Conservation (phyloP, 1,284 basidiomycete species). For the Phlebopus sp. region DNA sequence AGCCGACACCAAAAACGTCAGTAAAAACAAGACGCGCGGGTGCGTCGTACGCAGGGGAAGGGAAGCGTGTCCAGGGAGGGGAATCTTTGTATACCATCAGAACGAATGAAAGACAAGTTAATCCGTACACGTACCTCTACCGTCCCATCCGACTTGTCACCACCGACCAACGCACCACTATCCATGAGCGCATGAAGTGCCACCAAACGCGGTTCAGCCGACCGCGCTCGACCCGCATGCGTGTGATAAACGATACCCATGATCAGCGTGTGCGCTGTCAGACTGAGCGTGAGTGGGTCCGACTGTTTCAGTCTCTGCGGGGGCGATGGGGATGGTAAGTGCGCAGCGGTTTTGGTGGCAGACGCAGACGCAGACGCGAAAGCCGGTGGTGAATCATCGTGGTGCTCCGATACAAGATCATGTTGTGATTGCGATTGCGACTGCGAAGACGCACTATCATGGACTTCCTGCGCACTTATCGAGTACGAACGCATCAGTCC, state of each 20-base stretch:
- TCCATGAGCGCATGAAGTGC: slow-evolving; percentile 64
- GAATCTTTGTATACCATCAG: slow-evolving; percentile 28
- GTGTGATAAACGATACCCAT: slow-evolving; percentile 58
- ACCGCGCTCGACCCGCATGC: slow-evolving; percentile 47
- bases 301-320: slow-evolving; percentile 8
- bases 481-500: slow-evolving; percentile 28
- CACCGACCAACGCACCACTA: slow-evolving; percentile 46
- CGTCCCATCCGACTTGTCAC: slow-evolving; percentile 43
- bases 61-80: slow-evolving; percentile 36
- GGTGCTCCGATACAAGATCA: not conserved
- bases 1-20: slow-evolving; percentile 64
- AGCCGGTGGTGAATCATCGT: not conserved
- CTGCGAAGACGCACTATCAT: slow-evolving; percentile 24
- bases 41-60: slow-evolving; percentile 61
- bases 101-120: too few species aligned
- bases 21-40: slow-evolving; percentile 57
- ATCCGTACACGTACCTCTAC: slow-evolving; percentile 46
- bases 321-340: slow-evolving; percentile 10
- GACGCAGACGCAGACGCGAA: not conserved
- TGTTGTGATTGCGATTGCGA: slow-evolving; percentile 23
- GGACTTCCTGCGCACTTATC: slow-evolving; percentile 29
- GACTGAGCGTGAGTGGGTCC: slow-evolving; percentile 40
- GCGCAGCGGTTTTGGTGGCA: slow-evolving; percentile 1
- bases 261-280: slow-evolving; percentile 53
- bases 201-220: slow-evolving; percentile 46